Percentiles rank a stretch among this genome's conserved stretches.
phyloP scores from a whole-genome alignment of 148 eudicot genomes.

The Cornus controversa region DNA sequence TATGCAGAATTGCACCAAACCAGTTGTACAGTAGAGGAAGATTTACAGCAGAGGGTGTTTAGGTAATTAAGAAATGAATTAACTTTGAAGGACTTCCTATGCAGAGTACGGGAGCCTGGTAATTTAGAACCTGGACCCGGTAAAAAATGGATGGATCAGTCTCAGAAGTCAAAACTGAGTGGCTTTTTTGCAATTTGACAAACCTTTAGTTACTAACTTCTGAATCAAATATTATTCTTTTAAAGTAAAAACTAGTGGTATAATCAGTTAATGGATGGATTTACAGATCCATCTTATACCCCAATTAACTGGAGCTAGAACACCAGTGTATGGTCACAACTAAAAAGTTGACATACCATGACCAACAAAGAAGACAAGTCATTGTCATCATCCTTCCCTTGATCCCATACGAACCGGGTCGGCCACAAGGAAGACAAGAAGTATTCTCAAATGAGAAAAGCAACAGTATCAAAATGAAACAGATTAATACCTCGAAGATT shows the following conservation, averaged over 20 bases:
- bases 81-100: not conserved
- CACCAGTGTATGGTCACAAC: not conserved
- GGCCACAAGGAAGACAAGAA: not conserved
- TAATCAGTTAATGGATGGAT: not conserved
- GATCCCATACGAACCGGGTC: too few relatives aligned
- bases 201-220: not conserved
- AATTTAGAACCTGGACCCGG: not conserved
- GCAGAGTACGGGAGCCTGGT: not conserved
- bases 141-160: not conserved
- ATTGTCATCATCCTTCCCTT: too few relatives aligned
- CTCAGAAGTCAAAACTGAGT: not conserved
- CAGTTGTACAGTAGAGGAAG: not conserved
- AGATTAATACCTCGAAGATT: conserved; percentile 70
- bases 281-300: not conserved
- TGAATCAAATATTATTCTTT: not conserved
- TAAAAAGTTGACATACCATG: not conserved
- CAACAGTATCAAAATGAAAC: not conserved
- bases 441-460: conserved; percentile 2
- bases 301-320: not conserved
- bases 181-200: not conserved
- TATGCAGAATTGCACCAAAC: not conserved
- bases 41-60: not conserved
- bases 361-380: not conserved
- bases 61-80: not conserved
- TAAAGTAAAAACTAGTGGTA: not conserved